phyloP scores from a whole-genome alignment of 768 basidiomycete species.

The Cubamyces sp. region DNA sequence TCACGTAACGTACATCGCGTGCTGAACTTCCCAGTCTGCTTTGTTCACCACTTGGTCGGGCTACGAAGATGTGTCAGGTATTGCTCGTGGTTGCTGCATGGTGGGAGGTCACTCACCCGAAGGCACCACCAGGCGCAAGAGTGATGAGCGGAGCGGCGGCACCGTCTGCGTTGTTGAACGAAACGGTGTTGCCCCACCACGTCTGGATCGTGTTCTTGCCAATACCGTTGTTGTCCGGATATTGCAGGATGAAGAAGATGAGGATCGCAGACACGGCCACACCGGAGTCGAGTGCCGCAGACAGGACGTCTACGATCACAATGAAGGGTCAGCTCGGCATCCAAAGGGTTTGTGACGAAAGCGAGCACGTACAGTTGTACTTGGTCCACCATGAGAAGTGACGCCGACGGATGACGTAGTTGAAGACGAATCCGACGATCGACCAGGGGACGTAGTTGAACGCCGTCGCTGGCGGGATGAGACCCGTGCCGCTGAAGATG shows the following conservation, averaged over 20 bases:
- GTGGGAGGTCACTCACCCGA: conserved; percentile 32
- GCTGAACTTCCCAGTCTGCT: neutral
- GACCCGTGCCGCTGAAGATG: conserved; percentile 44
- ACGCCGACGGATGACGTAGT: conserved; percentile 42
- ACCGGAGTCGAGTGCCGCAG: conserved; percentile 76
- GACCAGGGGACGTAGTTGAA: conserved; percentile 45
- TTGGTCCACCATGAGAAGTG: conserved; percentile 45
- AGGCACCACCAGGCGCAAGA: conserved; percentile 29
- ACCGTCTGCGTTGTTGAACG: conserved; percentile 38
- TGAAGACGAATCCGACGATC: conserved; percentile 42
- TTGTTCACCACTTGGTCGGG: conserved; percentile 12
- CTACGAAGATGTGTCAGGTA: neutral
- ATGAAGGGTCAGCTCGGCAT: neutral
- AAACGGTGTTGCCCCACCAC: conserved; percentile 46
- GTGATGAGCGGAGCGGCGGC: conserved; percentile 29
- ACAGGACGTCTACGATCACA: conserved; percentile 60
- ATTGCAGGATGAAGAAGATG: conserved; percentile 41
- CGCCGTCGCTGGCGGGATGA: conserved; percentile 47
- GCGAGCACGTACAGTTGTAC: conserved; percentile 38
- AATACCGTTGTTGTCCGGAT: conserved; percentile 38
- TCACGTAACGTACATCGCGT: neutral
- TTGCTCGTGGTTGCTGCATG: neutral
- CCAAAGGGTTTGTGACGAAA: neutral
- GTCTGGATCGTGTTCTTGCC: conserved; percentile 38
- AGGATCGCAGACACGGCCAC: conserved; percentile 36